These are phyloP conservation scores for Fusarium dlaminii DNA, from an alignment of 2,329 filamentous ascomycete genomes.

Conservation along the genomic window DNA sequence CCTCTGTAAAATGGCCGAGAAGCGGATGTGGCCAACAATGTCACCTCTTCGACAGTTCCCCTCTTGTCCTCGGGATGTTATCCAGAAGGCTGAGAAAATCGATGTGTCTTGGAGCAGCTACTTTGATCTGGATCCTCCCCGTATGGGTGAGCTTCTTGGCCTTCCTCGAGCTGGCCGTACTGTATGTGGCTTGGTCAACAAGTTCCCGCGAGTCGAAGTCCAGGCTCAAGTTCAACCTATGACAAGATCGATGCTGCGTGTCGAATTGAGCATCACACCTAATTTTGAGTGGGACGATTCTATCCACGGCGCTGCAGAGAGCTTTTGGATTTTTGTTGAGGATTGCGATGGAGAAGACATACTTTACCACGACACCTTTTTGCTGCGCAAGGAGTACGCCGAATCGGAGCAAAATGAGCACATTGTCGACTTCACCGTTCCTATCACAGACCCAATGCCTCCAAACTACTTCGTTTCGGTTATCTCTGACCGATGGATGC, in stretches of 20 bases:
- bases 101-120: slow-evolving; percentile 94
- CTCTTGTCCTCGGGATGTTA: slow-evolving; percentile 81
- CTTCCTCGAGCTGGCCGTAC: slow-evolving; percentile 87
- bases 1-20: slow-evolving; percentile 98
- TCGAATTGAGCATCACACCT: slow-evolving; percentile 90
- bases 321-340: slow-evolving; percentile 97
- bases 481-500: slow-evolving; percentile 97
- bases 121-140: slow-evolving; percentile 94
- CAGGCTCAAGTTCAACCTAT: slow-evolving; percentile 95
- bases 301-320: slow-evolving; percentile 87
- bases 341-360: slow-evolving; percentile 98
- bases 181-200: slow-evolving; percentile 86
- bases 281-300: slow-evolving; percentile 96
- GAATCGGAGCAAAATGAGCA: slow-evolving; percentile 89
- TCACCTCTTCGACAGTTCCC: slow-evolving; percentile 92
- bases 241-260: slow-evolving; percentile 89
- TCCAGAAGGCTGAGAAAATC: slow-evolving; percentile 93
- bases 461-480: slow-evolving; percentile 98
- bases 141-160: slow-evolving; percentile 93
- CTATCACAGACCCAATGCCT: slow-evolving; percentile 96
- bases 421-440: slow-evolving; percentile 93
- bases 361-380: slow-evolving; percentile 92
- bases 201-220: slow-evolving; percentile 92
- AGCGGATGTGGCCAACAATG: slow-evolving; percentile 99
- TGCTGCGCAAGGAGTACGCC: slow-evolving; percentile 90